phyloP scores from a whole-genome alignment of 2,329 filamentous ascomycete genomes.

The Phaeoacremonium minimum region DNA sequence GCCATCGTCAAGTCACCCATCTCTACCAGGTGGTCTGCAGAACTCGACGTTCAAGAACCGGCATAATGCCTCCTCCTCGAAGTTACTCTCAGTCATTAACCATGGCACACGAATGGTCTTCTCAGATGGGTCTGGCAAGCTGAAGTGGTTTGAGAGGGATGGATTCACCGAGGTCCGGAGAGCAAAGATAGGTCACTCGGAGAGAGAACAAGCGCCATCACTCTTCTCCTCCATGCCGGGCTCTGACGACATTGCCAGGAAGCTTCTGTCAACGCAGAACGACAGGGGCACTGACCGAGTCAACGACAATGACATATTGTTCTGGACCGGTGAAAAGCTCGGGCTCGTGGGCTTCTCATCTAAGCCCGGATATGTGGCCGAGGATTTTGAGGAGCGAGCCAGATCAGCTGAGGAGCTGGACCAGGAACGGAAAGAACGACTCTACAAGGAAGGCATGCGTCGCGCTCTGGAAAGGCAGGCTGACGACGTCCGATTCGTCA shows the following conservation, averaged over 20 bases:
- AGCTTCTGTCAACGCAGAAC: conserved; percentile 63
- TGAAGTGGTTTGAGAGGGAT: conserved; percentile 91
- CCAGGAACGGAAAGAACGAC: conserved; percentile 50
- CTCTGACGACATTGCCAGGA: conserved; percentile 72
- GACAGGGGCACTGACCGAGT: conserved; percentile 14
- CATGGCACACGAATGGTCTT: conserved; percentile 81
- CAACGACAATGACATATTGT: conserved; percentile 65
- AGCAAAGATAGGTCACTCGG: conserved; percentile 51
- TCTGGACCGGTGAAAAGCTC: conserved; percentile 86
- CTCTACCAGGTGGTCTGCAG: conserved; percentile 25
- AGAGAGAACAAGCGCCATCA: conserved; percentile 37
- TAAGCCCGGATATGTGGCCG: conserved; percentile 39
- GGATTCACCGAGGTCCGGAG: conserved; percentile 58
- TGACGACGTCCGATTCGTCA: conserved; percentile 72
- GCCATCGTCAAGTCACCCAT: conserved; percentile 11
- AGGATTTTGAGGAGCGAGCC: conserved; percentile 45
- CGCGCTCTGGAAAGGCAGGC: conserved; percentile 72
- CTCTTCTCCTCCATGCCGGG: conserved; percentile 48
- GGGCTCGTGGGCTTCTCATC: conserved; percentile 66
- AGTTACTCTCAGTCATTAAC: conserved; percentile 73
- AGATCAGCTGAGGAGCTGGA: conserved; percentile 40
- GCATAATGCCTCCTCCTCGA: conserved; percentile 75
- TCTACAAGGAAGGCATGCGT: conserved; percentile 69
- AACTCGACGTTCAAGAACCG: conserved; percentile 67
- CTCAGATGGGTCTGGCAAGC: conserved; percentile 75